Evolutionary conservation across 192 early-diverging fungal genomes (phyloP).

Genomic region (Oehlia diaphana): DNA sequence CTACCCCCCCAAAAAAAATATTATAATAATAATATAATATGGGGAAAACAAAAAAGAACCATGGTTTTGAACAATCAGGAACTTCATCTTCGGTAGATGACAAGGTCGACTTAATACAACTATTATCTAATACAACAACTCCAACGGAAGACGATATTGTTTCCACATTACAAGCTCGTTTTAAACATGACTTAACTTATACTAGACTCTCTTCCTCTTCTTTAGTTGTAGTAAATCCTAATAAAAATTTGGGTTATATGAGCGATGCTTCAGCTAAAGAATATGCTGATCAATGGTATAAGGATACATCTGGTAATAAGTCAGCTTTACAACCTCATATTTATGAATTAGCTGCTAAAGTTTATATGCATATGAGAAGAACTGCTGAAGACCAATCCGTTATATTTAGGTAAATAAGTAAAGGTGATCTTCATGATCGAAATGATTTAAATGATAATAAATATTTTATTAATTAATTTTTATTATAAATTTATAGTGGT

Average conservation of each 20-base stretch:
- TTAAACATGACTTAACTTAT: constrained; percentile 54
- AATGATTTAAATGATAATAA: neutral
- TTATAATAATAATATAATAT: neutral
- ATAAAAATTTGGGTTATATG: constrained; percentile 40
- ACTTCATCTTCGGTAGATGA: constrained; percentile 5
- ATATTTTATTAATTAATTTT: neutral
- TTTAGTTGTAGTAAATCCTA: constrained; percentile 53
- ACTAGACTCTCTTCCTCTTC: constrained; percentile 48
- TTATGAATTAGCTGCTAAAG: constrained; percentile 67
- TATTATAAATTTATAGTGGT: constrained; percentile 60
- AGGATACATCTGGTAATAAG: constrained; percentile 26
- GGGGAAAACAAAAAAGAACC: constrained; percentile 17
- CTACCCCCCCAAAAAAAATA: neutral
- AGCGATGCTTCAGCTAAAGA: constrained; percentile 49
- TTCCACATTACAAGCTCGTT: constrained; percentile 42
- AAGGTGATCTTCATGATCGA: neutral
- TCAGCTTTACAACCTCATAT: constrained; percentile 58
- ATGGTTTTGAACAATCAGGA: neutral
- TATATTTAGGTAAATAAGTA: constrained; percentile 52
- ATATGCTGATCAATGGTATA: constrained; percentile 57
- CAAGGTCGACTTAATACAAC: constrained; percentile 37
- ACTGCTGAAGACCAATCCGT: constrained; percentile 67
- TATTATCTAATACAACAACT: constrained; percentile 28
- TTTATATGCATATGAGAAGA: constrained; percentile 69
- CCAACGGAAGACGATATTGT: constrained; percentile 48